Evolutionary conservation across 768 basidiomycete genomes (phyloP), one percentile per base, ranked within the genome.

Genomic region (Leccinum disarticulatum): DNA sequence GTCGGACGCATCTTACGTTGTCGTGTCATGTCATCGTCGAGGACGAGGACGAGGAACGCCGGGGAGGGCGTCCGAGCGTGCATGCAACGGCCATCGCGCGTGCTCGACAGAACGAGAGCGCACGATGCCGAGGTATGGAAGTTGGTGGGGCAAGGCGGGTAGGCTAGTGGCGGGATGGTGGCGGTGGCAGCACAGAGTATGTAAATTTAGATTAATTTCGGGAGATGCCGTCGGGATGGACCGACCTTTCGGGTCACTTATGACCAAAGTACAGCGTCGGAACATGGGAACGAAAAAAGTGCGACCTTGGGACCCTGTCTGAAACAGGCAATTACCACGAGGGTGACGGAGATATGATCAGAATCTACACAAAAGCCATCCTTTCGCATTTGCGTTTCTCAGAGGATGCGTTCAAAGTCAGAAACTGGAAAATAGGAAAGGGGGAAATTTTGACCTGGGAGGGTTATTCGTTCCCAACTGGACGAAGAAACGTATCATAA

Each of bases 401-500:
- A 22, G 22, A 22, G 67, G 46, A 5, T 36, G 27, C 41, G 3
- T 58, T 54, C 27, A 43, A 64, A 36, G 33, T 73, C 41, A 68
- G 57, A 38, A 1, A 19, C 11, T 41, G 35, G 5, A 28, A 58
- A 9, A 57, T 33, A 9, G 10, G 6, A 1, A 9, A 52, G 1
- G 27, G 55, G 30, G 33, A 28, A 50, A 54, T 54, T 54, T 78
- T 46, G 60, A 88, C 81, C 89, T 82, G 5, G 69, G 63, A 4
- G 92, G 90, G 31, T 82, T 72, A 25, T 76, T 71, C 0, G 76
- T 83, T 13, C 84, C 87, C 59, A 98, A 82, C 68, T 96, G 87
- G 7, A 97, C 93, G 67, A 98, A 94, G 78, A 95, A 98, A 41
- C 92, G 83, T 68, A 98, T 98, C 86, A 98, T 88, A 55, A 98